A percentile compares a stretch with the other conserved stretches of the same genome.
These are phyloP conservation scores for Pyrenochaeta sp. DNA, from an alignment of 2,329 filamentous ascomycete species.

Conservation along the genomic window DNA sequence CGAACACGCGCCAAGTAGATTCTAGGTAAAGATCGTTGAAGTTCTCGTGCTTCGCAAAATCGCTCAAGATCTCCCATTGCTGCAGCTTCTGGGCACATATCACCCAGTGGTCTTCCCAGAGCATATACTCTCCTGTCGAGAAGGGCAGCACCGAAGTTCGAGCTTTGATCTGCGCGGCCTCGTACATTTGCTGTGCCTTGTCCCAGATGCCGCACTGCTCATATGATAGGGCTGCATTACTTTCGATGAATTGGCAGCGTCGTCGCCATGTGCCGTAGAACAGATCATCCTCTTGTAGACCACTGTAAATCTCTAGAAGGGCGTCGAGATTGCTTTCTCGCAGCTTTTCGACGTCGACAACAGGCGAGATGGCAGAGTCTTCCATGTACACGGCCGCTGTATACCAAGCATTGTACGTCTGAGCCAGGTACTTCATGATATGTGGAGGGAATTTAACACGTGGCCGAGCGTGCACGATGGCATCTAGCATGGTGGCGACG, in stretches of 20 bases:
- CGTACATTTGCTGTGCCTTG: constrained; percentile 96
- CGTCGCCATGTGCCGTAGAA: constrained; percentile 98
- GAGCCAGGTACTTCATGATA: constrained; percentile 92
- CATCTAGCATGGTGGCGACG: constrained; percentile 89
- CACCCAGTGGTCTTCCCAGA: constrained; percentile 99
- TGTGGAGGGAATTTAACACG: constrained; percentile 93
- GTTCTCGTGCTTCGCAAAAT: constrained; percentile 99
- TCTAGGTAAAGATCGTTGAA: constrained; percentile 95
- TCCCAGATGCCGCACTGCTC: constrained; percentile 99
- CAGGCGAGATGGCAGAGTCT: constrained; percentile 82
- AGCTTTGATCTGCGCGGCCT: constrained; percentile 95
- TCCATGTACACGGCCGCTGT: constrained; percentile 91
- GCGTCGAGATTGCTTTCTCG: constrained; percentile 96
- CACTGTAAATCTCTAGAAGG: constrained; percentile 89
- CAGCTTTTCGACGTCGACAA: constrained; percentile 82
- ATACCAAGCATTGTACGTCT: constrained; percentile 97
- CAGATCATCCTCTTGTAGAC: constrained; percentile 91
- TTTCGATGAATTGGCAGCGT: constrained; percentile 95
- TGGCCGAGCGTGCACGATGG: constrained; percentile 82
- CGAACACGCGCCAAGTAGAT: constrained; percentile 93
- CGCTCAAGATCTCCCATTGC: constrained; percentile 97
- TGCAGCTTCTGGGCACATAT: constrained; percentile 97
- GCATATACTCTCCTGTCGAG: constrained; percentile 95
- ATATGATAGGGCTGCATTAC: constrained; percentile 94
- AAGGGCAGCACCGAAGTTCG: constrained; percentile 95